Conservation (phyloP, 2,329 filamentous ascomycete genomes). For the Colletotrichum truncatum region DNA sequence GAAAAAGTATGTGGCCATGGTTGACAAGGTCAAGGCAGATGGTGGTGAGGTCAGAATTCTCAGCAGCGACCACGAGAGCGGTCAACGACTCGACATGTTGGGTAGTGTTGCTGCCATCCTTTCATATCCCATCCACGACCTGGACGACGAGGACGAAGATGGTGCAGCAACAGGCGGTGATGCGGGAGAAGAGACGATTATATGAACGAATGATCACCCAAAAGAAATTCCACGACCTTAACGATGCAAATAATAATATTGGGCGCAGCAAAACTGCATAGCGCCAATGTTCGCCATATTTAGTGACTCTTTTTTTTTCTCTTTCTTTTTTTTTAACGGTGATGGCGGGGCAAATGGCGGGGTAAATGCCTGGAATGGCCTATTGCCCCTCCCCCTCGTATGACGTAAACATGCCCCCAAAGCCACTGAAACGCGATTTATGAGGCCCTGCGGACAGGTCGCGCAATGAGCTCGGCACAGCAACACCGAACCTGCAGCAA, state of each 20-base stretch:
- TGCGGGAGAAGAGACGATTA: constrained; percentile 10
- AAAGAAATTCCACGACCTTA: too few relatives aligned
- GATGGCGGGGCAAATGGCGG: constrained; percentile 5
- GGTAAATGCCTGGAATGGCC: constrained; percentile 13
- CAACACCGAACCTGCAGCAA: constrained; percentile 25
- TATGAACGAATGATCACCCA: constrained; percentile 9
- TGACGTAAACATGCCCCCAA: constrained; percentile 14
- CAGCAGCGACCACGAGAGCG: constrained; percentile 94
- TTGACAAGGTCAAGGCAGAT: constrained; percentile 86
- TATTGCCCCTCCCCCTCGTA: constrained; percentile 4
- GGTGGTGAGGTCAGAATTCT: constrained; percentile 90
- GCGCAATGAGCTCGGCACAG: constrained; percentile 14
- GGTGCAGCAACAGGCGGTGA: constrained; percentile 26
- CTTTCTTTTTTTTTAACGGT: not conserved
- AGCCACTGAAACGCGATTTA: constrained; percentile 3
- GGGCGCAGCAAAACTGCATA: too few relatives aligned
- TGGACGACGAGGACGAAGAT: constrained; percentile 71
- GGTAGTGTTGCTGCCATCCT: constrained; percentile 90
- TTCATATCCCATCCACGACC: constrained; percentile 85
- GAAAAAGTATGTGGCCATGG: constrained; percentile 83
- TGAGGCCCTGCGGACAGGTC: not conserved
- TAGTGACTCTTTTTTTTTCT: too few relatives aligned
- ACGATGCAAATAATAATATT: too few relatives aligned
- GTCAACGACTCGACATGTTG: constrained; percentile 81
- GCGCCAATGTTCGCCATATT: too few relatives aligned